Conservation (phyloP, 2,329 filamentous ascomycete genomes). For the Fusarium nisikadoi region DNA sequence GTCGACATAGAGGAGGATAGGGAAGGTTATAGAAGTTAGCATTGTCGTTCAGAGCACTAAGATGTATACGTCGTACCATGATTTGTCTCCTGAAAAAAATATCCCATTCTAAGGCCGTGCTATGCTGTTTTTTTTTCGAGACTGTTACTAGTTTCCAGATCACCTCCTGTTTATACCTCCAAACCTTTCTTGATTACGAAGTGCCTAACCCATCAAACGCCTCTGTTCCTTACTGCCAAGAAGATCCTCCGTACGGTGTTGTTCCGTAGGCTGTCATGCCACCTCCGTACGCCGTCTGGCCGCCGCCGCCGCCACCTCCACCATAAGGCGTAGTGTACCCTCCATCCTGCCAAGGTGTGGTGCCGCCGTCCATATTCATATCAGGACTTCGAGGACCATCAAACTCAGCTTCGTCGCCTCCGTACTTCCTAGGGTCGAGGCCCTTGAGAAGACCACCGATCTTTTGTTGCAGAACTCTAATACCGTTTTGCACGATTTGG, state of each 20-base stretch:
- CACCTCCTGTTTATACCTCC: constrained; percentile 21
- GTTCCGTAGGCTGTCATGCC: constrained; percentile 75
- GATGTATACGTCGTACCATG: not conserved
- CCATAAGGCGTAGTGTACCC: constrained; percentile 75
- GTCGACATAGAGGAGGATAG: constrained; percentile 11
- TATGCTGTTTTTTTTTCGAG: constrained; percentile 39
- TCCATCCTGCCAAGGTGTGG: constrained; percentile 67
- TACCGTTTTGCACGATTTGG: constrained; percentile 86
- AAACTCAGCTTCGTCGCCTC: constrained; percentile 68
- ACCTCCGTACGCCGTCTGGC: constrained; percentile 74
- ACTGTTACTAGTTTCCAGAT: constrained; percentile 38
- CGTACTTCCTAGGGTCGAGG: constrained; percentile 59
- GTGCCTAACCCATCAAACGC: constrained; percentile 42
- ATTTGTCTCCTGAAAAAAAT: constrained; percentile 23
- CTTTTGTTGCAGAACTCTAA: constrained; percentile 89
- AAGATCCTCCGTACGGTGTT: constrained; percentile 60
- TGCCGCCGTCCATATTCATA: constrained; percentile 67
- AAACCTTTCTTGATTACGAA: constrained; percentile 36
- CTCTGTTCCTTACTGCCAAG: constrained; percentile 56
- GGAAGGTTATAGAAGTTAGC: not conserved
- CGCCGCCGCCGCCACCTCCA: constrained; percentile 52
- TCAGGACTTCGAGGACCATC: constrained; percentile 75
- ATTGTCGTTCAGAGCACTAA: constrained; percentile 1
- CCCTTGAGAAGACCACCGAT: constrained; percentile 79
- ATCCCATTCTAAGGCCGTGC: constrained; percentile 44